Evolutionary conservation across 2,329 filamentous ascomycete species (phyloP).

Genomic region (Stenocarpella maydis): DNA sequence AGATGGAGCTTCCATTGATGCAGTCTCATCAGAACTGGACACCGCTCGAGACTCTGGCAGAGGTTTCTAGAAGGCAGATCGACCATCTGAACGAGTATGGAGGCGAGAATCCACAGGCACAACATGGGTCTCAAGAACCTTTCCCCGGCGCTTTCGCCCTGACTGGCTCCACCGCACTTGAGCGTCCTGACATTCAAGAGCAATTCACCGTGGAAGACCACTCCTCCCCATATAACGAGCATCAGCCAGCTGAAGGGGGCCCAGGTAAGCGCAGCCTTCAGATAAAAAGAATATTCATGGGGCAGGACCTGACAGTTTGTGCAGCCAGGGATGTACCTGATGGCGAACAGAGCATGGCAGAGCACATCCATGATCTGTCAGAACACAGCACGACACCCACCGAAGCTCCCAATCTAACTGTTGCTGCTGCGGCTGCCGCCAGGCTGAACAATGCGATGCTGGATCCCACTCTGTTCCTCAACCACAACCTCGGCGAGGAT

Average conservation of each 20-base stretch:
- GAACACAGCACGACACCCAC: slow-evolving; percentile 47
- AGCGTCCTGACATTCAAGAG: slow-evolving; percentile 64
- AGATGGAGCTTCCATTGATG: slow-evolving; percentile 50
- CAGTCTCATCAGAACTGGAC: slow-evolving; percentile 71
- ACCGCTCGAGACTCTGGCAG: slow-evolving; percentile 84
- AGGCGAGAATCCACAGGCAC: slow-evolving; percentile 58
- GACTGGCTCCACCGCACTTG: slow-evolving; percentile 35
- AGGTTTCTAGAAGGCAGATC: slow-evolving; percentile 80
- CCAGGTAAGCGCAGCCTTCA: slow-evolving; percentile 45
- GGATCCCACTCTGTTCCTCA: slow-evolving; percentile 55
- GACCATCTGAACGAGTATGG: slow-evolving; percentile 68
- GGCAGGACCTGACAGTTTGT: neutral
- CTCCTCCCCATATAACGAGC: slow-evolving; percentile 57
- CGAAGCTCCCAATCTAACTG: slow-evolving; percentile 60
- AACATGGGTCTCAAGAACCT: slow-evolving; percentile 46
- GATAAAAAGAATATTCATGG: neutral
- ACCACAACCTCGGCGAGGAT: slow-evolving; percentile 34
- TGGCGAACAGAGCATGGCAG: slow-evolving; percentile 54
- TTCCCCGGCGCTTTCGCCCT: slow-evolving; percentile 16
- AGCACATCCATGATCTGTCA: slow-evolving; percentile 58
- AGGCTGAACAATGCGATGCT: slow-evolving; percentile 63
- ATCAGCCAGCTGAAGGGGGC: slow-evolving; percentile 43
- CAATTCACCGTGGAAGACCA: slow-evolving; percentile 67
- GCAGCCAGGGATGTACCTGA: slow-evolving; percentile 35
- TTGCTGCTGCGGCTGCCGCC: slow-evolving; percentile 64